phyloP scores from a whole-genome alignment of 495 filamentous ascomycete genomes.

The Parachaetomium inaequale region DNA sequence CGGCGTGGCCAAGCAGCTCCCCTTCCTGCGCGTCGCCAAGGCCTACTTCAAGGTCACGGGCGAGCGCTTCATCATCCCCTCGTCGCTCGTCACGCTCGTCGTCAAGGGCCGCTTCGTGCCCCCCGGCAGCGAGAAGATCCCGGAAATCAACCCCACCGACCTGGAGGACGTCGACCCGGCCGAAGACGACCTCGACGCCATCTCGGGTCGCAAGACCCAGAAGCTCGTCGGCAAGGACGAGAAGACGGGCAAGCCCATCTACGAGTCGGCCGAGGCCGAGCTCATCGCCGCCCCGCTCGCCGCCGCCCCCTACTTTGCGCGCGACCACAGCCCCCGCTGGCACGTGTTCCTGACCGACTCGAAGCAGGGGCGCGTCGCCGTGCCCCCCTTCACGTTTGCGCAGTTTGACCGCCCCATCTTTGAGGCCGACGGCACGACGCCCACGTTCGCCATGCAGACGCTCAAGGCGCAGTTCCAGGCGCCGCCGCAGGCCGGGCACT shows the following conservation, averaged over 20 bases:
- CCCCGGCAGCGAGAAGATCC: slow-evolving; percentile 70
- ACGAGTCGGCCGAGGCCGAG: slow-evolving; percentile 49
- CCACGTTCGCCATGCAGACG: slow-evolving; percentile 89
- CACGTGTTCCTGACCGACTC: slow-evolving; percentile 89
- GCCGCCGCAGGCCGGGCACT: slow-evolving; percentile 86
- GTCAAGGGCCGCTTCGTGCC: slow-evolving; percentile 93
- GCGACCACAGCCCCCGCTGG: slow-evolving; percentile 87
- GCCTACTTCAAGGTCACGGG: slow-evolving; percentile 98
- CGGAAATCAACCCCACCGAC: slow-evolving; percentile 69
- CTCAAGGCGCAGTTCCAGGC: slow-evolving; percentile 97
- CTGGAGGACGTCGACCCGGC: slow-evolving; percentile 88
- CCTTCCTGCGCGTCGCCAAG: slow-evolving; percentile 78
- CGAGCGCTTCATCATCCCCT: slow-evolving; percentile 88
- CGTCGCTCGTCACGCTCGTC: slow-evolving; percentile 87
- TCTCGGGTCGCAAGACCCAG: slow-evolving; percentile 72
- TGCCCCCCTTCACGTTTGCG: slow-evolving; percentile 88
- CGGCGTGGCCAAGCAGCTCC: slow-evolving; percentile 73
- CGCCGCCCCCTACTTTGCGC: slow-evolving; percentile 81
- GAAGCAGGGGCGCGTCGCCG: slow-evolving; percentile 90
- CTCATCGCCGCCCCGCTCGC: slow-evolving; percentile 75
- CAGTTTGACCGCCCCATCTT: slow-evolving; percentile 85
- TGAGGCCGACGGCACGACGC: slow-evolving; percentile 61
- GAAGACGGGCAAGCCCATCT: slow-evolving; percentile 49
- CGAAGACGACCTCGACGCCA: slow-evolving; percentile 85
- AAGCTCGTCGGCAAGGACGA: slow-evolving; percentile 55